Evolutionary conservation across 306 rosid genomes (phyloP), one percentile per base, ranked within the genome.

Genomic region (Quercus parvula): DNA sequence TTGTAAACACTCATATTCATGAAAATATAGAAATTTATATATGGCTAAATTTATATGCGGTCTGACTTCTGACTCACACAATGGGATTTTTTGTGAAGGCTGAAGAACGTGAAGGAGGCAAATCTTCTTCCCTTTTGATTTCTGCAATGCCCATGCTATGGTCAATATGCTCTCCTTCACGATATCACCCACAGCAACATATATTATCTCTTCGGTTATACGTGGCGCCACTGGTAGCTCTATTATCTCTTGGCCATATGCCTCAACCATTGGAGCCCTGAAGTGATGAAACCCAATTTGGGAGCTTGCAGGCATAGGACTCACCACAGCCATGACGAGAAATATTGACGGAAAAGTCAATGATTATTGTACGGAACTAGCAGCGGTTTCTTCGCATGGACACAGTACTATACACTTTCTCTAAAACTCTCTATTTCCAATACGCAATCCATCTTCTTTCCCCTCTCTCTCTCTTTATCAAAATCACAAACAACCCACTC

Each of bases 111-210:
- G 90, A 68, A 90, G 77, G 54, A 95, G 74, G 81, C 92, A 87
- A 75, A 95, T 87, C 73, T 75, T 90, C 85, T 82, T 91, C 77
- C 96, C 94, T 56, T 94, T 87, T 12, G 96, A 93, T 56, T 92
- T 90, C 27, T 87, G 94, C 33, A 93, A 68, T 1, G 92, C 98
- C 97, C 96, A 93, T 28, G 81, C 41, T 76, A 95, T 77, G 81
- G 75, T 86, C 51, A 73, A 69, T 72, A 74, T 87, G 88, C 94
- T 81, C 35, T 89, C 89, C 77, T 92, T 95, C 76, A 89, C 80
- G 46, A 88, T 82, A 77, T 88, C 83, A 38, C 91, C 89, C 17
- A 93, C 93, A 28, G 98, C 94, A 71, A 93, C 99, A 71, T 79
- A 83, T 52, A 95, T 52, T 61, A 79, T 81, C 59, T 90, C 92